Evolutionary conservation across 2,329 filamentous ascomycete genomes (phyloP).

Genomic region (Verticillium longisporum): DNA sequence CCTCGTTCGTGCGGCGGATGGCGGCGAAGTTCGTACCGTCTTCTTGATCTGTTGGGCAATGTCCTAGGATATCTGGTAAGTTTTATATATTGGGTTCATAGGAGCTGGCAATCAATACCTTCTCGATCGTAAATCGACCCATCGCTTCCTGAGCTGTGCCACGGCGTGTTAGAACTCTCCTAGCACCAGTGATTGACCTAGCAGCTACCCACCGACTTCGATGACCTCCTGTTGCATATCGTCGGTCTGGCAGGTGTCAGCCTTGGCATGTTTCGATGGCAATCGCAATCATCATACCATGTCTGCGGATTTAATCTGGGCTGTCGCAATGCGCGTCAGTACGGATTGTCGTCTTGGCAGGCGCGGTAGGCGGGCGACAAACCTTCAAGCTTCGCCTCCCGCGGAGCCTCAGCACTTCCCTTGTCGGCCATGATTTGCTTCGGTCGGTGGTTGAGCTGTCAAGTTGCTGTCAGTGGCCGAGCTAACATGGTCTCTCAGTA

Average conservation of each 20-base stretch:
- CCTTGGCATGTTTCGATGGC: conserved; percentile 1
- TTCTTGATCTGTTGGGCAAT: conserved; percentile 95
- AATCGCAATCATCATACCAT: conserved; percentile 59
- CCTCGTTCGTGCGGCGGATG: neutral
- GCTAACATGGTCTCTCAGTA: neutral
- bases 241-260: conserved; percentile 61
- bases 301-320: conserved; percentile 95
- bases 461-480: neutral
- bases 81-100: neutral
- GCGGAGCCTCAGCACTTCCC: conserved; percentile 32
- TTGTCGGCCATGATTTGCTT: conserved; percentile 28
- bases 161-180: neutral
- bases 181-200: neutral
- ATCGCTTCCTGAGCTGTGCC: conserved; percentile 55
- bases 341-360: neutral
- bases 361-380: conserved; percentile 14
- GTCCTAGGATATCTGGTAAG: conserved; percentile 50
- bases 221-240: conserved; percentile 96
- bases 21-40: conserved; percentile 51
- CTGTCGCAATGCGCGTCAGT: conserved; percentile 37
- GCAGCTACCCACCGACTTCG: conserved; percentile 72
- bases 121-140: conserved; percentile 56
- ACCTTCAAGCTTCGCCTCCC: conserved; percentile 74
- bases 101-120: conserved; percentile 29
- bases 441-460: neutral